Conservation (phyloP, 495 filamentous ascomycete genomes). For the Penicillium subrubescens region DNA sequence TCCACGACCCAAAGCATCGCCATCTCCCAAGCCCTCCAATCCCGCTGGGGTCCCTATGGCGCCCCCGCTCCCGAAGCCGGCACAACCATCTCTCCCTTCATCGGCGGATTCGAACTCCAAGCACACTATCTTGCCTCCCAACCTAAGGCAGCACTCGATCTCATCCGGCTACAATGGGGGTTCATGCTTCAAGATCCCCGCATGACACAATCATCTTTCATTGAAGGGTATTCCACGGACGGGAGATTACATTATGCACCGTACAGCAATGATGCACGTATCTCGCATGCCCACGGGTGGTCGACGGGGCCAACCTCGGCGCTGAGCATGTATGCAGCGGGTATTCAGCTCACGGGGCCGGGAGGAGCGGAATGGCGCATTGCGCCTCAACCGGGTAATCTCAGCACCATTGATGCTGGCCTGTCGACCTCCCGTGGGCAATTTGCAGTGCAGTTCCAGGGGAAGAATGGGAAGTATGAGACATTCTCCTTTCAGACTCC, state of each 20-base stretch:
- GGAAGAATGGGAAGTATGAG: slow-evolving; percentile 2
- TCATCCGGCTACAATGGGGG: slow-evolving; percentile 57
- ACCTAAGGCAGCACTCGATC: slow-evolving; percentile 47
- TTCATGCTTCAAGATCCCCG: slow-evolving; percentile 60
- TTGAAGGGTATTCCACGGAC: slow-evolving; percentile 58
- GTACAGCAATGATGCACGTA: slow-evolving; percentile 53
- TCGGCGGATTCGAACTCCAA: slow-evolving; percentile 58
- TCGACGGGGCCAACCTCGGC: slow-evolving; percentile 56
- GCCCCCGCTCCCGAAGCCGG: slow-evolving; percentile 58
- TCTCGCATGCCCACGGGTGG: slow-evolving; percentile 64
- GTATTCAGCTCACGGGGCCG: slow-evolving; percentile 47
- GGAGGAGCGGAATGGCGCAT: slow-evolving; percentile 51
- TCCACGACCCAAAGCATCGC: slow-evolving; percentile 18
- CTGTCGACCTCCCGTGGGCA: slow-evolving; percentile 36
- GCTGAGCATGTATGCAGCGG: slow-evolving; percentile 50
- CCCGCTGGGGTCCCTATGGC: slow-evolving; percentile 56
- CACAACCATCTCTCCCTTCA: slow-evolving; percentile 59
- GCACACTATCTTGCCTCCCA: slow-evolving; percentile 51
- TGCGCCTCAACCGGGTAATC: slow-evolving; percentile 47
- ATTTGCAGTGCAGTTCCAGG: slow-evolving; percentile 5
- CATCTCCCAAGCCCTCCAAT: slow-evolving; percentile 45
- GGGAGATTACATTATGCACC: slow-evolving; percentile 59
- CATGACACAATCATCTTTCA: slow-evolving; percentile 63
- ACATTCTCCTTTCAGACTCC: slow-evolving; percentile 20
- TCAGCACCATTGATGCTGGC: slow-evolving; percentile 52